Percentiles rank a stretch among this genome's conserved stretches.
Conservation (phyloP, 768 basidiomycete species). For the Rossbeevera mucosa region DNA sequence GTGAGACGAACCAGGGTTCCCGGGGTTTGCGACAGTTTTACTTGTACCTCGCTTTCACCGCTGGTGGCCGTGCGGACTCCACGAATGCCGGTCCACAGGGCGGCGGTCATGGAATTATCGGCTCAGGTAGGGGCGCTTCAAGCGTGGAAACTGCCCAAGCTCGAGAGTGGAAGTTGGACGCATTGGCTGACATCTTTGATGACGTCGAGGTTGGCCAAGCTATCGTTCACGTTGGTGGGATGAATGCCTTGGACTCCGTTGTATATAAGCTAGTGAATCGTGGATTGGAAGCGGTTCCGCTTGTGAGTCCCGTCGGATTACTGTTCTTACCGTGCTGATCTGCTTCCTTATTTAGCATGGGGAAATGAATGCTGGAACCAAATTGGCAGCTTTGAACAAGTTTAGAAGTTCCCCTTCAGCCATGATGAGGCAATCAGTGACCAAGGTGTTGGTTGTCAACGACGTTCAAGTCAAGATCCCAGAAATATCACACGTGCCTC, state of each 20-base stretch:
- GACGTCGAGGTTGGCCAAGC: constrained; percentile 79
- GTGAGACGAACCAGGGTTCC: constrained; percentile 66
- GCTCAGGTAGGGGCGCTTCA: constrained; percentile 79
- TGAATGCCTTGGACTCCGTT: constrained; percentile 82
- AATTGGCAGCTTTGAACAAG: constrained; percentile 78
- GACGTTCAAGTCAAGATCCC: constrained; percentile 90
- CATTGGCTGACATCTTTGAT: constrained; percentile 83
- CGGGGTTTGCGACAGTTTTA: constrained; percentile 93
- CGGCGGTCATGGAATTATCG: constrained; percentile 83
- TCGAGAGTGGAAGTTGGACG: constrained; percentile 93
- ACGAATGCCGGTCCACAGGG: constrained; percentile 36
- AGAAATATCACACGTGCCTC: constrained; percentile 84
- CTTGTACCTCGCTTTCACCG: constrained; percentile 92
- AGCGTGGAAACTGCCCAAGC: constrained; percentile 83
- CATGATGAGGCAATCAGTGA: constrained; percentile 59
- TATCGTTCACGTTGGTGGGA: constrained; percentile 84
- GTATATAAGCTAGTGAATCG: constrained; percentile 85
- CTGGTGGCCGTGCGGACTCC: constrained; percentile 67
- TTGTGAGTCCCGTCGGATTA: constrained; percentile 51
- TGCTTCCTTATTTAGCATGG: constrained; percentile 55
- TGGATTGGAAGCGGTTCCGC: constrained; percentile 81
- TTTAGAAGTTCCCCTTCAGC: constrained; percentile 58
- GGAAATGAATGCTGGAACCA: constrained; percentile 86
- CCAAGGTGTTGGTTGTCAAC: constrained; percentile 85
- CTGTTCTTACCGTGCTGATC: constrained; percentile 9